Evolutionary conservation across 331 rosid genomes (phyloP).

Genomic region (Spiraea crenata): DNA sequence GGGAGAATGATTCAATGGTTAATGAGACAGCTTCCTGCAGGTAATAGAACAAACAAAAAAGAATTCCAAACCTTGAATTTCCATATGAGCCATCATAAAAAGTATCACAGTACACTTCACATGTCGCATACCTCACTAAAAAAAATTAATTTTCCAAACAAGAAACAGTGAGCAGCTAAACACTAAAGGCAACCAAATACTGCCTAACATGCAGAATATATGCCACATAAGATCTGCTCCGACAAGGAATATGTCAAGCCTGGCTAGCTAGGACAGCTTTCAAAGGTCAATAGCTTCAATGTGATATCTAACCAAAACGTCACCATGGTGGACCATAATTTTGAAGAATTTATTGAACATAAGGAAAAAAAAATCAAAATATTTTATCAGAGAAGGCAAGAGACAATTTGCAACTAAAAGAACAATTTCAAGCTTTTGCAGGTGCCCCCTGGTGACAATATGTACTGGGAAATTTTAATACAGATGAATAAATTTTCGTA

Average conservation of each 20-base stretch:
- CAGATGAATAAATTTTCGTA: not conserved
- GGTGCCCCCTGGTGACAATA: not conserved
- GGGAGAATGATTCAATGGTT: slow-evolving; percentile 66
- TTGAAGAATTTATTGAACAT: too few relatives aligned
- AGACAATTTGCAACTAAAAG: not conserved
- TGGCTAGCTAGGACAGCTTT: not conserved
- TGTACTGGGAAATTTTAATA: too few relatives aligned
- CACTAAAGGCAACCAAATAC: not conserved
- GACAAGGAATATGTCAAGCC: not conserved
- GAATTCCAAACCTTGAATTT: slow-evolving; percentile 6
- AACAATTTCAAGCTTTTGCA: not conserved
- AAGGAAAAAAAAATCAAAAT: not conserved
- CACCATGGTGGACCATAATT: too few relatives aligned
- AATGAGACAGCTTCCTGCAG: slow-evolving; percentile 67
- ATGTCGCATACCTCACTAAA: not conserved
- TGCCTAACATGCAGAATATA: not conserved
- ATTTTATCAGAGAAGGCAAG: not conserved
- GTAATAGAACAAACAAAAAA: slow-evolving; percentile 30
- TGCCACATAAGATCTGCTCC: not conserved
- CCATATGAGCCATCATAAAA: slow-evolving; percentile 3
- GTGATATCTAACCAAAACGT: not conserved
- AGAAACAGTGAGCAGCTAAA: not conserved
- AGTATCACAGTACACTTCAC: not conserved
- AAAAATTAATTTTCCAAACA: not conserved
- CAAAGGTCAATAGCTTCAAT: not conserved